These are phyloP conservation scores for Neurospora sp. DNA, from an alignment of 495 filamentous ascomycete genomes.

Conservation along the genomic window DNA sequence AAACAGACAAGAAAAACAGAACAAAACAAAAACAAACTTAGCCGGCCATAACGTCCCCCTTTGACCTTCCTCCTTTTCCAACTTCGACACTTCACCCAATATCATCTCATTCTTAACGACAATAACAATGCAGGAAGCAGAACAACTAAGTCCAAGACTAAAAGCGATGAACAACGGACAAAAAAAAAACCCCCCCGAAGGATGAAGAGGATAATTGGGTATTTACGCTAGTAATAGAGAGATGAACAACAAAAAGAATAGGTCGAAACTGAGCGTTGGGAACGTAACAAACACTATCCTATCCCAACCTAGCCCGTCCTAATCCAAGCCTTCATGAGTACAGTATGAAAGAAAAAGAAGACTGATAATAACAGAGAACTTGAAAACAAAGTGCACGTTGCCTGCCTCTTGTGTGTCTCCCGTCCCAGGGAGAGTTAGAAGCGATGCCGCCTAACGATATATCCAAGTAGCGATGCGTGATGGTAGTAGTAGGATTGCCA, in stretches of 20 bases:
- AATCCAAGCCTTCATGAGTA: background rate
- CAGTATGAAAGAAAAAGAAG: background rate
- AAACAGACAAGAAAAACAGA: background rate
- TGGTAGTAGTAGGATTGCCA: background rate
- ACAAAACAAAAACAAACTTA: background rate
- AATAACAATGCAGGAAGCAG: background rate
- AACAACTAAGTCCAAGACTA: background rate
- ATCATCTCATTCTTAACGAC: background rate
- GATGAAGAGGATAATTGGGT: background rate
- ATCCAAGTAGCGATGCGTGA: background rate
- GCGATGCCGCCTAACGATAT: background rate
- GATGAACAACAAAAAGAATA: background rate
- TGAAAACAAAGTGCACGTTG: background rate
- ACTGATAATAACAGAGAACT: background rate
- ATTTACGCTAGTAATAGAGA: background rate
- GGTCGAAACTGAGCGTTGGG: background rate
- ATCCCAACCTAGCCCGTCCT: background rate
- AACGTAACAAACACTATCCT: background rate
- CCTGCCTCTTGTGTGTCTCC: background rate
- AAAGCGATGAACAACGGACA: background rate
- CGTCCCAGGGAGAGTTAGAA: background rate
- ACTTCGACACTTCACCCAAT: background rate
- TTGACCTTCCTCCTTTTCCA: background rate
- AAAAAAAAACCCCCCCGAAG: background rate
- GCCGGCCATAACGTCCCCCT: background rate